Evolutionary conservation across 495 filamentous ascomycete species (phyloP).

Genomic region (Penicillium paradoxum): DNA sequence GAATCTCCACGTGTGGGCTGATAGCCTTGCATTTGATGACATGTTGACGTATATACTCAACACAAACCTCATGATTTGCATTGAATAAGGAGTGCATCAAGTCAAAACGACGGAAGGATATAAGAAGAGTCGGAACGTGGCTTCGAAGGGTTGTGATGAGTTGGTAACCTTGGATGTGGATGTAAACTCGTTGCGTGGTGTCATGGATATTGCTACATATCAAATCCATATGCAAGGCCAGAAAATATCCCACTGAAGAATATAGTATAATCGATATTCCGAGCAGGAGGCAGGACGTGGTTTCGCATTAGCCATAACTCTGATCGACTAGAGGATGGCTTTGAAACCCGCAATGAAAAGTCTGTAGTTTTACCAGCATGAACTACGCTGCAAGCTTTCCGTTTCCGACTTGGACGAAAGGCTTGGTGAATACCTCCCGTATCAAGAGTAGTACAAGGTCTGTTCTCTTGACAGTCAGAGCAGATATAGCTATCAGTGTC

Average conservation of each 20-base stretch:
- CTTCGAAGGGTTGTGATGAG: too few relatives aligned
- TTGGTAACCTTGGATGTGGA: too few relatives aligned
- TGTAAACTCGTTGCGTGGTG: neutral
- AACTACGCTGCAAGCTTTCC: neutral
- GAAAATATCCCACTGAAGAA: constrained; percentile 3
- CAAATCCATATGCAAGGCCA: constrained; percentile 2
- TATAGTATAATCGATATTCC: neutral
- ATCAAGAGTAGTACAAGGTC: neutral
- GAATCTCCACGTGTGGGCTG: neutral
- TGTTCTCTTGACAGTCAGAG: neutral
- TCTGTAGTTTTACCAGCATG: neutral
- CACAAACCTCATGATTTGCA: neutral
- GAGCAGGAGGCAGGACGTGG: neutral
- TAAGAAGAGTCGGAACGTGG: too few relatives aligned
- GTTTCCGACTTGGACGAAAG: neutral
- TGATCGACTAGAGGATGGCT: neutral
- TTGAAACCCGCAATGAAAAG: neutral
- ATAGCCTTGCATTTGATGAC: neutral
- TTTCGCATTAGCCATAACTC: neutral
- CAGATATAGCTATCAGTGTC: neutral
- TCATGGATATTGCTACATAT: neutral
- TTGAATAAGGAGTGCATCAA: neutral
- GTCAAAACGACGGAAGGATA: too few relatives aligned
- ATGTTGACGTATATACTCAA: neutral
- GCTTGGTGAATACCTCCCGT: neutral